phyloP scores from a whole-genome alignment of 345 rosid genomes.

The Murraya koenigii region DNA sequence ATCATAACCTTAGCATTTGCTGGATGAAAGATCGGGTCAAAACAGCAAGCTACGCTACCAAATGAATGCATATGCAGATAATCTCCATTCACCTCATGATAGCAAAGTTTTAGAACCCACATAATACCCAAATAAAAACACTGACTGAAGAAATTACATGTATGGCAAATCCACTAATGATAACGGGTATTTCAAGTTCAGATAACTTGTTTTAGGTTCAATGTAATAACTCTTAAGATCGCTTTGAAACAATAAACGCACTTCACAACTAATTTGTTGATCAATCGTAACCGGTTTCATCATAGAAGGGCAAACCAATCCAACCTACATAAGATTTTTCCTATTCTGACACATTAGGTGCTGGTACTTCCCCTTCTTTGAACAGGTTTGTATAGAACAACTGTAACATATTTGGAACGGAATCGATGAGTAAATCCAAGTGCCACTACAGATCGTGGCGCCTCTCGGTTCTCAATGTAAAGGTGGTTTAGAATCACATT shows the following conservation, averaged over 20 bases:
- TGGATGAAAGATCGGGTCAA: not conserved
- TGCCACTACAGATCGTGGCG: slow-evolving; percentile 87
- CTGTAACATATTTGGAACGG: slow-evolving; percentile 81
- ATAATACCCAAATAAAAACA: not conserved
- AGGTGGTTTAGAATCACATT: slow-evolving; percentile 81
- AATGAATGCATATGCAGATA: not conserved
- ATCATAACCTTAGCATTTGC: not conserved
- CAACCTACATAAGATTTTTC: not conserved
- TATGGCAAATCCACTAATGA: slow-evolving; percentile 11
- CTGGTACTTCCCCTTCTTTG: slow-evolving; percentile 60
- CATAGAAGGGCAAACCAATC: slow-evolving; percentile 17
- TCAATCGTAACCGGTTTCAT: slow-evolving; percentile 17
- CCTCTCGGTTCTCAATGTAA: slow-evolving; percentile 78
- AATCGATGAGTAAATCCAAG: slow-evolving; percentile 95
- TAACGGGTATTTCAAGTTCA: slow-evolving; percentile 14
- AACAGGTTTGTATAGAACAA: slow-evolving; percentile 90
- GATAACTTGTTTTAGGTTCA: slow-evolving; percentile 10
- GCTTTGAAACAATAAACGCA: slow-evolving; percentile 20
- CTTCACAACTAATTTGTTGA: slow-evolving; percentile 20
- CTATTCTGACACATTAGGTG: slow-evolving; percentile 34
- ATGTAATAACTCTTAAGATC: slow-evolving; percentile 7
- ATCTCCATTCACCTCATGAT: not conserved
- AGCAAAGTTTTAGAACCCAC: not conserved
- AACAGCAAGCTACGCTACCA: not conserved
- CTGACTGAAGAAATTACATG: slow-evolving; percentile 7